phyloP scores from a whole-genome alignment of 352 stramenopile genomes.

The Phytopythium mirpurense region DNA sequence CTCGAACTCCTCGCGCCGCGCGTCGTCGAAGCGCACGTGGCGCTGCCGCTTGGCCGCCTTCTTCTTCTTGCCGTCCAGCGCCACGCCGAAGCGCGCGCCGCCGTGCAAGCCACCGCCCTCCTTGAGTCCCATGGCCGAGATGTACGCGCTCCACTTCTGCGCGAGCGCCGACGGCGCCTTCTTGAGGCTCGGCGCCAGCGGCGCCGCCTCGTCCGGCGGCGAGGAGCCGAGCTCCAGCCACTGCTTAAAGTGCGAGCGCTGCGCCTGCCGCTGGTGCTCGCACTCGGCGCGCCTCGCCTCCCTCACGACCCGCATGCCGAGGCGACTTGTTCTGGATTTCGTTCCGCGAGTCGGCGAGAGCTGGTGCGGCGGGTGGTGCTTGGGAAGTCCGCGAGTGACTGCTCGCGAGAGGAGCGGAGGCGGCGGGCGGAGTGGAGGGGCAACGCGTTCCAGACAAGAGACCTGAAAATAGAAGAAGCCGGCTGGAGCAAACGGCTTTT shows the following conservation, averaged over 20 bases:
- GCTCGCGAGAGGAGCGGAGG: too few species aligned
- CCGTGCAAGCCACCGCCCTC: conserved; percentile 16
- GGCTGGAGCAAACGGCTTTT: background rate
- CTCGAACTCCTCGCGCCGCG: conserved; percentile 36
- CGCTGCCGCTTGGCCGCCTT: conserved; percentile 14
- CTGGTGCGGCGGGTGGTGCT: background rate
- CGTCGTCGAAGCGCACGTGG: conserved; percentile 45
- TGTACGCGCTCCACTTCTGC: conserved; percentile 50
- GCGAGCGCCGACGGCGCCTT: conserved; percentile 38
- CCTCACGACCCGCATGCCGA: conserved; percentile 24
- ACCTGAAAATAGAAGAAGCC: background rate
- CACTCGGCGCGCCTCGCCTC: conserved; percentile 25
- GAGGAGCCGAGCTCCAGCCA: conserved; percentile 21
- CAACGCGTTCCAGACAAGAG: background rate
- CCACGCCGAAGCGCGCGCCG: too few species aligned
- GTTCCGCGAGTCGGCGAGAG: background rate
- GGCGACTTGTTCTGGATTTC: background rate
- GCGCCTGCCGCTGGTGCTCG: conserved; percentile 24
- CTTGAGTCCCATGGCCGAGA: conserved; percentile 40
- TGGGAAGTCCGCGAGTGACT: background rate
- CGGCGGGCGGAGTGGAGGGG: too few species aligned
- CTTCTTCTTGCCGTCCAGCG: conserved; percentile 3
- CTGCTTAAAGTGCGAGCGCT: conserved; percentile 22
- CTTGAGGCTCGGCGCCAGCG: conserved; percentile 51
- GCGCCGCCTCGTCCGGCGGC: conserved; percentile 2